Percentiles rank a stretch among this genome's conserved stretches.
Evolutionary conservation across 2,329 filamentous ascomycete species (phyloP).

Genomic region (Verticillium longisporum): DNA sequence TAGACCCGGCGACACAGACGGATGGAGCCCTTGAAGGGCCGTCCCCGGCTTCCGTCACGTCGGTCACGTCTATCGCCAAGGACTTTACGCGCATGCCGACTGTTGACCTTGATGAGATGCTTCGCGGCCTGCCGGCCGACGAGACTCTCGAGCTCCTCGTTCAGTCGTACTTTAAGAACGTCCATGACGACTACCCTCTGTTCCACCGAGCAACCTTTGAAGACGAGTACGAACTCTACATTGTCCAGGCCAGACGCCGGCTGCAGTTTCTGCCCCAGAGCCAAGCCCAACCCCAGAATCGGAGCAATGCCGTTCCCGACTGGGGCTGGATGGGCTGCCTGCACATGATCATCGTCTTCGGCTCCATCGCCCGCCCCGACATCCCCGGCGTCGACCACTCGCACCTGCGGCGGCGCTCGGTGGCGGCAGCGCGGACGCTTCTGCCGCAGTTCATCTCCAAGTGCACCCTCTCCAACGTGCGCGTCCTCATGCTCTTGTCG

Average conservation of each 20-base stretch:
- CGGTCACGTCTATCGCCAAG: constrained; percentile 18
- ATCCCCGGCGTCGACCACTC: constrained; percentile 19
- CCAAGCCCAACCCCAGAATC: constrained; percentile 2
- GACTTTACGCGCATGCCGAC: constrained; percentile 18
- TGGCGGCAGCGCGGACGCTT: constrained; percentile 16
- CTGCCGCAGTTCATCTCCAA: constrained; percentile 22
- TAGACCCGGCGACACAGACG: neutral
- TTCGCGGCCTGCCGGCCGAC: constrained; percentile 18
- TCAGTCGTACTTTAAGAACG: constrained; percentile 24
- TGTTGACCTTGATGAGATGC: constrained; percentile 19
- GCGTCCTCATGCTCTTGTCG: constrained; percentile 22
- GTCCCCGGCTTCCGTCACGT: constrained; percentile 19
- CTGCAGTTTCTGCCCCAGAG: neutral
- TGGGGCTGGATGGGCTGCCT: constrained; percentile 27
- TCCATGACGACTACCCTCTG: constrained; percentile 27
- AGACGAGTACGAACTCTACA: constrained; percentile 23
- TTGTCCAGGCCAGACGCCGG: constrained; percentile 12
- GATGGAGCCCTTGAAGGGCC: constrained; percentile 4
- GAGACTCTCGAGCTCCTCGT: constrained; percentile 21
- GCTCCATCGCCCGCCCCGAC: constrained; percentile 19
- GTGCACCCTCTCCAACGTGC: constrained; percentile 22
- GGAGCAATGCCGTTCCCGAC: constrained; percentile 12
- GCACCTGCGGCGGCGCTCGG: constrained; percentile 15
- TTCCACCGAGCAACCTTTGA: constrained; percentile 26
- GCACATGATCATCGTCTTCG: constrained; percentile 29